A percentile compares a stretch with the other conserved stretches of the same genome.
Conservation (phyloP, 306 rosid genomes). For the Mucuna pruriens region DNA sequence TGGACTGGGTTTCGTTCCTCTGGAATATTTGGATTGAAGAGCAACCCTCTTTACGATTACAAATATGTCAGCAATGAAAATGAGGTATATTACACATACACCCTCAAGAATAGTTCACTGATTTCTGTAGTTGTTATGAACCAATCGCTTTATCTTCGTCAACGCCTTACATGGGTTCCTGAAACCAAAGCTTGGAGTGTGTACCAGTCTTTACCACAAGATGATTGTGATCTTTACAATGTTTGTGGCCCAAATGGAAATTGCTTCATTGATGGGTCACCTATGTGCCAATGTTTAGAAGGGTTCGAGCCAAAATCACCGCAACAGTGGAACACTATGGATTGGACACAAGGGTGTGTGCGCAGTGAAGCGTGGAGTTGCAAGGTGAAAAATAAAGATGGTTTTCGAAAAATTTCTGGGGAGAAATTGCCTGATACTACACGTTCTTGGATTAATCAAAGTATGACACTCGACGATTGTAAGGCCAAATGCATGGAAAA, state of each 20-base stretch:
- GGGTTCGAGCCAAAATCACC: slow-evolving; percentile 31
- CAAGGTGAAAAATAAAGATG: slow-evolving; percentile 2
- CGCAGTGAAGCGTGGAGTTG: slow-evolving; percentile 31
- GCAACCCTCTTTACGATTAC: neutral
- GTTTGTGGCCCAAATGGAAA: slow-evolving; percentile 37
- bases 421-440: slow-evolving; percentile 40
- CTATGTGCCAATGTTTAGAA: slow-evolving; percentile 36
- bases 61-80: neutral
- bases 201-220: neutral
- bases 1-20: slow-evolving; percentile 48
- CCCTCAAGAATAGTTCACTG: neutral
- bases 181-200: slow-evolving; percentile 15
- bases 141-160: neutral
- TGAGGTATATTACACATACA: neutral
- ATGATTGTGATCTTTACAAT: slow-evolving; percentile 27
- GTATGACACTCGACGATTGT: slow-evolving; percentile 14
- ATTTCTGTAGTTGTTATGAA: slow-evolving; percentile 34
- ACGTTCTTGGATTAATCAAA: slow-evolving; percentile 11
- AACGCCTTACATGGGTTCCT: neutral
- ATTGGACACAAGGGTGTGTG: slow-evolving; percentile 38
- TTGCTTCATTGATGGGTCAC: neutral
- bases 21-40: neutral
- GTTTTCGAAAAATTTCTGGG: slow-evolving; percentile 24
- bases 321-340: neutral
- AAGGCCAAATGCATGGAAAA: slow-evolving; percentile 1